phyloP scores from a whole-genome alignment of 2,329 filamentous ascomycete genomes.

The Blastomyces percursus region DNA sequence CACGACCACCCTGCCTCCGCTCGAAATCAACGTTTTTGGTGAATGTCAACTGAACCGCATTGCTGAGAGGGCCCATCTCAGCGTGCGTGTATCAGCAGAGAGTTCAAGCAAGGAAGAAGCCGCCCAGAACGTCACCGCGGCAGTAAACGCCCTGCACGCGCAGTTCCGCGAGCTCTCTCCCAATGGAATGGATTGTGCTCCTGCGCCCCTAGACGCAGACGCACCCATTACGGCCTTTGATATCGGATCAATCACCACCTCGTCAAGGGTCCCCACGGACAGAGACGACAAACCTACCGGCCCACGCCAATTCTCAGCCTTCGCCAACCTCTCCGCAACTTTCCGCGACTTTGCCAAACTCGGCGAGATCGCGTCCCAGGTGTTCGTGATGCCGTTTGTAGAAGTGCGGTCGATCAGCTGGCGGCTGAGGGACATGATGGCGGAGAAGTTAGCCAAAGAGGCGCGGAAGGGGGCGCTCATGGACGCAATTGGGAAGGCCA shows the following conservation, averaged over 20 bases:
- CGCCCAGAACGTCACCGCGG: not conserved
- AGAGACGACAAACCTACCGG: conserved; percentile 8
- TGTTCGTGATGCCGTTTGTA: conserved; percentile 16
- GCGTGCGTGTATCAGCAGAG: not conserved
- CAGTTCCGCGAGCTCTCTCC: conserved; percentile 7
- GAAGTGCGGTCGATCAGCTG: conserved; percentile 18
- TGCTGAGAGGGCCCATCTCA: not conserved
- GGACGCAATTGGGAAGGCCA: conserved; percentile 19
- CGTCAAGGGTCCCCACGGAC: conserved; percentile 5
- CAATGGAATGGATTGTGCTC: no score
- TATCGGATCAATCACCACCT: conserved; percentile 5
- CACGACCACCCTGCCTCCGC: not conserved
- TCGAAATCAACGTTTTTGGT: conserved; percentile 3
- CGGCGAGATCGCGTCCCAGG: conserved; percentile 13
- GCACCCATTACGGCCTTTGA: conserved; percentile 17
- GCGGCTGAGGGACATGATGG: conserved; percentile 18
- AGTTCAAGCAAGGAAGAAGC: not conserved
- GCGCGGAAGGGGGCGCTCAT: conserved; percentile 17
- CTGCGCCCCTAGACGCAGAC: no score
- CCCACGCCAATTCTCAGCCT: conserved; percentile 15
- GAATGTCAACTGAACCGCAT: not conserved
- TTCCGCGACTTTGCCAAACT: conserved; percentile 20
- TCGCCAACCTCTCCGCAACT: conserved; percentile 14
- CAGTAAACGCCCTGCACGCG: not conserved
- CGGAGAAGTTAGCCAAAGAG: conserved; percentile 14